phyloP scores from a whole-genome alignment of 257 asterid species.

The Echites panduratus region DNA sequence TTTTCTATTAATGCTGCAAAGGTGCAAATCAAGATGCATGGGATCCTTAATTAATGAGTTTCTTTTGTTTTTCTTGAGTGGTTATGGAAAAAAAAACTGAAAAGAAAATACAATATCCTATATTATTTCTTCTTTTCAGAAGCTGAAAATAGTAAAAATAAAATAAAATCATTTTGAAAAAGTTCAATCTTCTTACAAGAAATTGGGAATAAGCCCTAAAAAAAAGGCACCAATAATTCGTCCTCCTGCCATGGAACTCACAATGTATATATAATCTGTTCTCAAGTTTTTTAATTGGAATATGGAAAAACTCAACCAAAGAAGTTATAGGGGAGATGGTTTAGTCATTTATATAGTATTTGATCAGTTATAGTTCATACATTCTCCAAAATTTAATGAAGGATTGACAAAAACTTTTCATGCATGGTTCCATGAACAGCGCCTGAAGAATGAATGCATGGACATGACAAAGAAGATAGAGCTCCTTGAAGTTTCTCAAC shows the following conservation, averaged over 20 bases:
- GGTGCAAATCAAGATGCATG: background rate
- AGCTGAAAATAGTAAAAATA: background rate
- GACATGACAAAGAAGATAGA: conserved; percentile 51
- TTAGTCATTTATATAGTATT: background rate
- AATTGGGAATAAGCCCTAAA: too few relatives aligned
- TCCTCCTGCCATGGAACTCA: background rate
- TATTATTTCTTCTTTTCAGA: background rate
- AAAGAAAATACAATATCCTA: background rate
- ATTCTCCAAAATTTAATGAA: conserved; percentile 1
- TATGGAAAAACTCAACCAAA: background rate
- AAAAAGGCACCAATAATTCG: too few relatives aligned
- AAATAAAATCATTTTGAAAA: background rate
- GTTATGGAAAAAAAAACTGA: too few relatives aligned
- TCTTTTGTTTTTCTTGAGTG: background rate
- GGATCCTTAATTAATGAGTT: too few relatives aligned
- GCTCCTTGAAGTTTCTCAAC: conserved; percentile 48
- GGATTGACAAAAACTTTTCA: background rate
- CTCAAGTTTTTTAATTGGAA: background rate
- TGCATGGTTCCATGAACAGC: conserved; percentile 34
- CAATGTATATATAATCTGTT: background rate
- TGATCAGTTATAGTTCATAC: too few relatives aligned
- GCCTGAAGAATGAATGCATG: conserved; percentile 43
- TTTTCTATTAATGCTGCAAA: background rate
- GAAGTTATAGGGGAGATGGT: background rate
- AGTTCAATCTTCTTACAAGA: too few relatives aligned